These are phyloP conservation scores for Voacanga thouarsii DNA, from an alignment of 257 asterid genomes.

Conservation along the genomic window DNA sequence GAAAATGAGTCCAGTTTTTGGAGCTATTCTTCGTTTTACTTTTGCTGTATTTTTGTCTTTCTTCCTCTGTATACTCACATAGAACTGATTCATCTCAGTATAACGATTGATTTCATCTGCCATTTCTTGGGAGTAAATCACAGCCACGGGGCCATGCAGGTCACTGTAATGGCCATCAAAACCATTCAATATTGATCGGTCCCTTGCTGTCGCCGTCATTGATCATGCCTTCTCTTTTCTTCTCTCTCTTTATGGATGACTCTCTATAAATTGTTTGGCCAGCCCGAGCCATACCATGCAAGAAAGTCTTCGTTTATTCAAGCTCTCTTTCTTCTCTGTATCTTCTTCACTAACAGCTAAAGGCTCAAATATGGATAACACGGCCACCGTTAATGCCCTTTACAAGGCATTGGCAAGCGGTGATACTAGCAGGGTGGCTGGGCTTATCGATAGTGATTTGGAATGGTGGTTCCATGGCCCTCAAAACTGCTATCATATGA, in stretches of 20 bases:
- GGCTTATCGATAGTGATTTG: conserved; percentile 49
- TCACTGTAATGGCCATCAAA: neutral
- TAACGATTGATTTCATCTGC: neutral
- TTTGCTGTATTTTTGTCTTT: neutral
- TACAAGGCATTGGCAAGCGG: conserved; percentile 55
- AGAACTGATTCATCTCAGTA: neutral
- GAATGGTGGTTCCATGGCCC: conserved; percentile 99
- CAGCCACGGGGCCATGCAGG: neutral
- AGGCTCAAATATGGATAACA: conserved; percentile 18
- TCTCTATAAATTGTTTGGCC: conserved; percentile 1
- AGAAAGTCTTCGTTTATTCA: neutral
- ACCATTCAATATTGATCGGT: neutral
- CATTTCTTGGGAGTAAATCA: neutral
- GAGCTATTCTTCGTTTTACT: neutral
- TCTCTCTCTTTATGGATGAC: neutral
- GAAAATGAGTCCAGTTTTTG: neutral
- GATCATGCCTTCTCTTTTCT: neutral
- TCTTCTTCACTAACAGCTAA: neutral
- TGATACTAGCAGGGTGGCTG: conserved; percentile 22
- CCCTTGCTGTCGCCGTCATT: neutral
- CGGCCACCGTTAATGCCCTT: conserved; percentile 45
- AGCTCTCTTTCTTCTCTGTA: neutral
- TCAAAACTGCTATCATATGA: conserved; percentile 84
- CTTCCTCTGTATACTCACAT: neutral
- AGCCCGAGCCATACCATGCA: neutral